phyloP scores from a whole-genome alignment of 305 asterid species.

The Nicotiana rustica region DNA sequence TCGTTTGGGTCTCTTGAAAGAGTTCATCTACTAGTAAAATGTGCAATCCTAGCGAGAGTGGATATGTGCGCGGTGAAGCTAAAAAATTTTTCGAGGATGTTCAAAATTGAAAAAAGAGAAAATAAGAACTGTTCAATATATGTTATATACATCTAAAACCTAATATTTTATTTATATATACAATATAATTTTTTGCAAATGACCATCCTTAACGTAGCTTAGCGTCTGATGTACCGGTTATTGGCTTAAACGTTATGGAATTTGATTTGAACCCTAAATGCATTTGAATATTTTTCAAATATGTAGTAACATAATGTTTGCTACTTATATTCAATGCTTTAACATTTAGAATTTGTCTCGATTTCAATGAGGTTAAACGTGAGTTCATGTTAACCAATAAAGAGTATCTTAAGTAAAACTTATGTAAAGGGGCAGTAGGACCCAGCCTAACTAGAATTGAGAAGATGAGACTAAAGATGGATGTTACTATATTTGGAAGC shows the following conservation, averaged over 20 bases:
- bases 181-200: too few species aligned
- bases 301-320: too few species aligned
- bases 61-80: not conserved
- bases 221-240: not conserved
- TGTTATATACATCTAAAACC: too few species aligned
- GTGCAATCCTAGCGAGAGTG: not conserved
- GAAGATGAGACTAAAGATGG: slow-evolving; percentile 24
- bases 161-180: too few species aligned
- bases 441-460: not conserved
- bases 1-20: not conserved
- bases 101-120: too few species aligned
- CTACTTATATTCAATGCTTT: too few species aligned
- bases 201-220: too few species aligned
- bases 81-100: too few species aligned
- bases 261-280: not conserved
- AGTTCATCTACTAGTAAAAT: not conserved
- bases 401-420: too few species aligned
- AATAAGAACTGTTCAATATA: too few species aligned
- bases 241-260: not conserved
- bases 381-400: not conserved
- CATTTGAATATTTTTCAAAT: not conserved
- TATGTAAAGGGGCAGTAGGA: not conserved
- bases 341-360: too few species aligned
- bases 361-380: not conserved
- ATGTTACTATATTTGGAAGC: slow-evolving; percentile 27